phyloP scores from a whole-genome alignment of 352 stramenopile genomes.

The Phytopythium boreale region DNA sequence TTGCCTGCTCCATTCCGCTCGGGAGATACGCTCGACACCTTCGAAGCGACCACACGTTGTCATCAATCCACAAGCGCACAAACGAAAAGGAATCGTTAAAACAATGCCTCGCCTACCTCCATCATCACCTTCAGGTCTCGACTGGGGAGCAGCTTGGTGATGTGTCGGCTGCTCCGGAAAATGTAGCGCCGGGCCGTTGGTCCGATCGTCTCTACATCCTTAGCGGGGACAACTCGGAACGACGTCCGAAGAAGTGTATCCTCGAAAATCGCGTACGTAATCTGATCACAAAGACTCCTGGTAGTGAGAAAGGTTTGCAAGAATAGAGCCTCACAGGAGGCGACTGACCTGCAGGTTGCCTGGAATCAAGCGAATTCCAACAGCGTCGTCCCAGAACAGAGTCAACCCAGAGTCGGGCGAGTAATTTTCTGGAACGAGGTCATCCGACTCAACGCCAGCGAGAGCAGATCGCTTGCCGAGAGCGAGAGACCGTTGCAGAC shows the following conservation, averaged over 20 bases:
- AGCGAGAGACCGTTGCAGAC: constrained; percentile 37
- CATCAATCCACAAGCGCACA: neutral
- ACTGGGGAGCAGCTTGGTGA: constrained; percentile 29
- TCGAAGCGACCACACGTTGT: neutral
- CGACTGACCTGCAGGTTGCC: constrained; percentile 31
- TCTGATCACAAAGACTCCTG: constrained; percentile 12
- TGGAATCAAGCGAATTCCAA: constrained; percentile 16
- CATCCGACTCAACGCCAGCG: constrained; percentile 7
- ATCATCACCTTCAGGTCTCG: constrained; percentile 29
- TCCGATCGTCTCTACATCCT: constrained; percentile 24
- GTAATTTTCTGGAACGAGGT: constrained; percentile 13
- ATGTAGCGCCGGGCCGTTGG: constrained; percentile 26
- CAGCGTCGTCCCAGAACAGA: constrained; percentile 47
- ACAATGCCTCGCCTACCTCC: constrained; percentile 23
- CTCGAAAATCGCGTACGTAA: constrained; percentile 52
- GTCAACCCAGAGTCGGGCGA: constrained; percentile 31
- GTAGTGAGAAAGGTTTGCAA: neutral
- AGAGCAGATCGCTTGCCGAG: constrained; percentile 13
- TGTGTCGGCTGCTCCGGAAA: constrained; percentile 24
- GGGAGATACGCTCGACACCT: constrained; percentile 20
- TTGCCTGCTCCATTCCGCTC: constrained; percentile 9
- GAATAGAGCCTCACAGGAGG: neutral
- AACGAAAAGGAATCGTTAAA: neutral
- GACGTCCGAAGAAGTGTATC: constrained; percentile 28
- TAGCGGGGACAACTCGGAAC: constrained; percentile 35